Evolutionary conservation across 805 yeast genomes (phyloP).

Genomic region (Yamadazyma scolyti): DNA sequence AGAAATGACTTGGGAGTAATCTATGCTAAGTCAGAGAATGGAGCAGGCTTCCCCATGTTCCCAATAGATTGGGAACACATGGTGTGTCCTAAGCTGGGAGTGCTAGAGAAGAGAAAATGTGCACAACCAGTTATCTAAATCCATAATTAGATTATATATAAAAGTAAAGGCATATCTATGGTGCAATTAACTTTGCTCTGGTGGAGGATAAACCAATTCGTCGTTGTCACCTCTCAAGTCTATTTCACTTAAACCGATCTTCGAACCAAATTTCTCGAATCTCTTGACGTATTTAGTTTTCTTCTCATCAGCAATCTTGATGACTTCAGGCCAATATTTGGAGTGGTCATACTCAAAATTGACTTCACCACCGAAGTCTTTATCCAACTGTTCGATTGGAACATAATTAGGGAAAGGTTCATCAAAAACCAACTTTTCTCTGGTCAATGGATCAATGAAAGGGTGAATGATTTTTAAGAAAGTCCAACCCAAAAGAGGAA

Average conservation of each 20-base stretch:
- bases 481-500: slow-evolving; percentile 93
- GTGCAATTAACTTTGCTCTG: slow-evolving; percentile 1
- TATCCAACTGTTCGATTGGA: slow-evolving; percentile 76
- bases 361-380: slow-evolving; percentile 78
- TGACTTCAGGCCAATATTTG: slow-evolving; percentile 72
- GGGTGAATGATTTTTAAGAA: slow-evolving; percentile 90
- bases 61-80: slow-evolving; percentile 96
- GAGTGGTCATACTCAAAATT: slow-evolving; percentile 82
- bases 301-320: slow-evolving; percentile 55
- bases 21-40: slow-evolving; percentile 71
- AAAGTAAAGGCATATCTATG: neutral
- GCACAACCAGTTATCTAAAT: slow-evolving; percentile 55
- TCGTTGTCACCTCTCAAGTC: slow-evolving; percentile 58
- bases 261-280: slow-evolving; percentile 66
- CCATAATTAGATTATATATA: neutral
- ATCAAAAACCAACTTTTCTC: slow-evolving; percentile 89
- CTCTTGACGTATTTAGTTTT: slow-evolving; percentile 63
- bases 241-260: slow-evolving; percentile 72
- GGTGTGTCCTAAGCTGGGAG: slow-evolving; percentile 75
- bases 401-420: slow-evolving; percentile 84
- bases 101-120: slow-evolving; percentile 76
- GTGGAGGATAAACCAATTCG: slow-evolving; percentile 23
- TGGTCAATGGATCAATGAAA: slow-evolving; percentile 91
- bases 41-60: slow-evolving; percentile 71
- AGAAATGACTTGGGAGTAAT: slow-evolving; percentile 91